A percentile compares a stretch with the other conserved stretches of the same genome.
These are phyloP conservation scores for Vitis rupestris DNA, from an alignment of 164 flowering plant species.

Conservation along the genomic window DNA sequence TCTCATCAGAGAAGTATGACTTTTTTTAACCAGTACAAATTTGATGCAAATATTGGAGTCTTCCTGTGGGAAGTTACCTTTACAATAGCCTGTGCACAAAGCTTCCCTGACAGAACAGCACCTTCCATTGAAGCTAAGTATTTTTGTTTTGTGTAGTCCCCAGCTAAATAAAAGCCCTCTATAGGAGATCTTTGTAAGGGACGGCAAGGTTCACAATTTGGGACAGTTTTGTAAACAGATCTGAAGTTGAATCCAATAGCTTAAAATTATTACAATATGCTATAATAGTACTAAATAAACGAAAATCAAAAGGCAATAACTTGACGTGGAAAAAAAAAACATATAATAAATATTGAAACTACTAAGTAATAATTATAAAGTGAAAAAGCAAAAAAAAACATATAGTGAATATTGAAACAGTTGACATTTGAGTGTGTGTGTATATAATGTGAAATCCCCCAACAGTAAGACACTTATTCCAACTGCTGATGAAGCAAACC, in stretches of 20 bases:
- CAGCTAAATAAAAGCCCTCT: constrained; percentile 92
- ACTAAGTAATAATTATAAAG: neutral
- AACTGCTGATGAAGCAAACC: too few relatives aligned
- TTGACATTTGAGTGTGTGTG: too few relatives aligned
- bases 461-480: too few relatives aligned
- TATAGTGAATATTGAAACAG: too few relatives aligned
- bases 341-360: neutral
- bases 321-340: neutral
- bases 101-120: constrained; percentile 96
- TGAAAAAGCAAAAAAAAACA: too few relatives aligned
- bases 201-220: constrained; percentile 89
- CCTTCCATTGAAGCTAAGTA: constrained; percentile 99
- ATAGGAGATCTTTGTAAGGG: constrained; percentile 92
- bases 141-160: constrained; percentile 96
- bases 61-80: constrained; percentile 50
- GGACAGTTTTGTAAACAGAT: constrained; percentile 93
- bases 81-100: constrained; percentile 90
- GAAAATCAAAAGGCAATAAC: neutral
- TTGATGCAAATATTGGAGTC: too few relatives aligned
- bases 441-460: too few relatives aligned
- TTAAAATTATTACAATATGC: neutral
- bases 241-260: constrained; percentile 27
- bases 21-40: too few relatives aligned
- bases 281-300: neutral
- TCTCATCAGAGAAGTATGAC: too few relatives aligned